Base-by-base conservation (phyloP, 2,329 filamentous ascomycete species). In the Exserohilum turcica region DNA sequence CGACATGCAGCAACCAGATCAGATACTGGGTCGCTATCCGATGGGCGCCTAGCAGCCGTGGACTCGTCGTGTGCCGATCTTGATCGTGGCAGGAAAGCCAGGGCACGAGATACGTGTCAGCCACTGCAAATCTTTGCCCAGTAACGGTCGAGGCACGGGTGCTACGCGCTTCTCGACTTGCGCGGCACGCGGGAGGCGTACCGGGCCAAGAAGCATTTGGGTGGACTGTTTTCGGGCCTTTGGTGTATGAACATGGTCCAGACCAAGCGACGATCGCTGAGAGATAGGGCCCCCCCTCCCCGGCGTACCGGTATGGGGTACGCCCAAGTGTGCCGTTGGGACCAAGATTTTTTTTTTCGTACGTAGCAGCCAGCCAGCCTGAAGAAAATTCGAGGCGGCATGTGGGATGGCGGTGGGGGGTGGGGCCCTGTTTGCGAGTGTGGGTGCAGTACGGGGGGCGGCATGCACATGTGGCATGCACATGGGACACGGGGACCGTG, bases 171-270 rank as follows among this genome's bases (percentile, higher is more conserved):
- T 43, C 15, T 21, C 18, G 19, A 21, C 16, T 33, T 43, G 42
- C 42, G 42, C 42, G 42, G 42, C 42, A 33, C 29, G 13, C 42
- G 42, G 42, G 18, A 43, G 42, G 29, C 15, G 42, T 33, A 43
- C 42, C 42, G 42, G 31, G 19, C 18, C 29, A 33, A 18, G 18
- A 43, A 33, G 42, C 16, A 27, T 43, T 24, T 10, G 9, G 19
- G 42, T 43, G 42, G 42, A 33, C 29, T 29, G 24, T 33, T 43
- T 33, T 43, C 42, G 42, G 42, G 42, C 42, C 42, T 43, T 33
- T 33, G 7, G 13, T 16, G 18, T 43, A 16, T 43, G 42, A 43
- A 43, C 42, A 24, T 24, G 42, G 42, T 12, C 42, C 42, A 43
- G 42, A 33, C 42, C 28, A 32, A 24, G 29, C 42, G 42, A 27